phyloP scores from a whole-genome alignment of 257 asterid species.

The Forsythia suspensa region DNA sequence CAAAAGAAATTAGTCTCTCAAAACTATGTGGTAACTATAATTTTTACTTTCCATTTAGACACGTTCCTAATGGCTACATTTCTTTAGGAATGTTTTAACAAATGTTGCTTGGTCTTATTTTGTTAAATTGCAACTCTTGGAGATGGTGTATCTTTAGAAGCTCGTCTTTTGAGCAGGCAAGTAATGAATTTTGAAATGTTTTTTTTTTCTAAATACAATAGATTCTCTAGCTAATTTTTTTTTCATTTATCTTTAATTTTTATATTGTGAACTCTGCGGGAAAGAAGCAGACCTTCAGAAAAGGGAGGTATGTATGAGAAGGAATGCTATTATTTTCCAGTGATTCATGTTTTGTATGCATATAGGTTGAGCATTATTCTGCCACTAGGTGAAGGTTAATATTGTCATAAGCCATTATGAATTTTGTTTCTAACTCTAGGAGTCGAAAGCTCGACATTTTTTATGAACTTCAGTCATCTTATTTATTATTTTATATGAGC shows the following conservation, averaged over 20 bases:
- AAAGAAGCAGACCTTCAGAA: conserved; percentile 95
- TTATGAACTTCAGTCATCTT: not conserved
- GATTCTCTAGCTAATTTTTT: conserved; percentile 12
- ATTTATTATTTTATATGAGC: not conserved
- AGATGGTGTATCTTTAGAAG: conserved; percentile 91
- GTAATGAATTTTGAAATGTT: conserved; percentile 22
- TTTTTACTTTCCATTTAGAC: not conserved
- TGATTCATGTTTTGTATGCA: conserved; percentile 4
- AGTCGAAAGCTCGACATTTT: not conserved
- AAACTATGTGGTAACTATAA: not conserved
- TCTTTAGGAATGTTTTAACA: not conserved
- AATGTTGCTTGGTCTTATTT: conserved; percentile 2
- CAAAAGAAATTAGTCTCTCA: not conserved
- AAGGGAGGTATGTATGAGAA: conserved; percentile 68
- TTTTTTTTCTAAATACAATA: conserved; percentile 13
- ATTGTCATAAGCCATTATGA: not conserved
- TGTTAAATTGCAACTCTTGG: conserved; percentile 85
- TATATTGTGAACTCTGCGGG: conserved; percentile 40
- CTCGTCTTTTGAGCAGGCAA: conserved; percentile 93
- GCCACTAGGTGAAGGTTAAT: not conserved
- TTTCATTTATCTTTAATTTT: conserved; percentile 14
- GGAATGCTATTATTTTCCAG: conserved; percentile 6
- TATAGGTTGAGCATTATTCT: not conserved
- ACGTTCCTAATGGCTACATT: not conserved
- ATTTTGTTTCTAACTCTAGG: not conserved